Evolutionary conservation across 352 stramenopile genomes (phyloP).

Genomic region (Phytophthora cactorum): DNA sequence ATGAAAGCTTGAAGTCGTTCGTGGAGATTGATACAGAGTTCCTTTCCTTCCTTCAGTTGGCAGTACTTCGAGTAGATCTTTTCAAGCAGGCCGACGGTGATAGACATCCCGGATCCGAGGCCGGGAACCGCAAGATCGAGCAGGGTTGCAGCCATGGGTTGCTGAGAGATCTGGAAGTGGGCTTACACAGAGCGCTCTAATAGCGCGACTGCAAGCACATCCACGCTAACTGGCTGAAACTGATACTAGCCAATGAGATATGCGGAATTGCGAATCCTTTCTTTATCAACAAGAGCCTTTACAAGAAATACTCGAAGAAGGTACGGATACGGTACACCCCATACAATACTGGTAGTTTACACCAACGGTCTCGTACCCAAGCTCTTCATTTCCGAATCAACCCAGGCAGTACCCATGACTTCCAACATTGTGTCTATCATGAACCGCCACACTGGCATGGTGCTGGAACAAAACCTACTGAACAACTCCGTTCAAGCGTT

Average conservation of each 20-base stretch:
- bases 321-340: too few relatives aligned
- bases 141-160: not conserved
- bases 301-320: too few relatives aligned
- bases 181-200: too few relatives aligned
- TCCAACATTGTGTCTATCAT: constrained; percentile 4
- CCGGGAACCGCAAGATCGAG: not conserved
- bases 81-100: not conserved
- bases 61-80: not conserved
- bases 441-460: not conserved
- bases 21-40: not conserved
- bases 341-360: too few relatives aligned
- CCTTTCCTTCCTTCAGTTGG: not conserved
- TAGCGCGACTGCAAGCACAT: too few relatives aligned
- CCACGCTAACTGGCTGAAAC: too few relatives aligned
- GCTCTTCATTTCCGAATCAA: not conserved
- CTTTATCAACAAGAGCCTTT: too few relatives aligned
- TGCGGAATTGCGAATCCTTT: too few relatives aligned
- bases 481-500: not conserved
- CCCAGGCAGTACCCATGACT: not conserved
- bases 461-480: not conserved
- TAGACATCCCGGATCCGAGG: not conserved
- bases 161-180: not conserved
- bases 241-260: too few relatives aligned
- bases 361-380: too few relatives aligned
- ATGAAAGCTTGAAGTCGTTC: not conserved